A percentile compares a stretch with the other conserved stretches of the same genome.
These are phyloP conservation scores for Torulaspora indica DNA, from an alignment of 805 yeast genomes.

Conservation along the genomic window DNA sequence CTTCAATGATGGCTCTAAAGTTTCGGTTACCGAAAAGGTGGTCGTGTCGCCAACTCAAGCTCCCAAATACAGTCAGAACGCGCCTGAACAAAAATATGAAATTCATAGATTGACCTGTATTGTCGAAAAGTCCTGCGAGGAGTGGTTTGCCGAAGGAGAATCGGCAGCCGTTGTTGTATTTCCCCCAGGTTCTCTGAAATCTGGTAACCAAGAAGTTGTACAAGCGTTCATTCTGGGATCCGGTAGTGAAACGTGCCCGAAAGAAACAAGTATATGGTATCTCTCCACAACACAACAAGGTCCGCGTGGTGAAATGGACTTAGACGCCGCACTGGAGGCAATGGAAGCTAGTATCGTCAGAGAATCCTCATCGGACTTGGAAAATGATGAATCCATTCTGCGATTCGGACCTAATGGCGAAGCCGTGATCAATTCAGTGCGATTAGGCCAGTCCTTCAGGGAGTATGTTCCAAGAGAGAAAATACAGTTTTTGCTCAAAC, in stretches of 20 bases:
- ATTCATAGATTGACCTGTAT: slow-evolving; percentile 74
- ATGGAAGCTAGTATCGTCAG: slow-evolving; percentile 77
- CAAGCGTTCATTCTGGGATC: slow-evolving; percentile 86
- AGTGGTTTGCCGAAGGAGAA: slow-evolving; percentile 88
- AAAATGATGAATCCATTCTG: slow-evolving; percentile 55
- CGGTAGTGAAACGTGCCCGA: slow-evolving; percentile 81
- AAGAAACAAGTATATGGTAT: slow-evolving; percentile 88
- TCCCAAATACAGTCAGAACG: slow-evolving; percentile 40
- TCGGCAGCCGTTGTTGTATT: slow-evolving; percentile 83
- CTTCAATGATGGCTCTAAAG: slow-evolving; percentile 69
- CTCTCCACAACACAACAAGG: slow-evolving; percentile 71
- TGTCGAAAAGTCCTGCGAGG: slow-evolving; percentile 80
- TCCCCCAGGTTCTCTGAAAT: slow-evolving; percentile 75
- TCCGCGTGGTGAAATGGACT: slow-evolving; percentile 64
- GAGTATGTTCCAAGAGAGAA: slow-evolving; percentile 80
- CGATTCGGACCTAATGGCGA: slow-evolving; percentile 53
- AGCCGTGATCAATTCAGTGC: slow-evolving; percentile 71
- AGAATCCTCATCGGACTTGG: slow-evolving; percentile 59
- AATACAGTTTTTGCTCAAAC: slow-evolving; percentile 54
- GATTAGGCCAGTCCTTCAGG: slow-evolving; percentile 78
- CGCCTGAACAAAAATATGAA: slow-evolving; percentile 47
- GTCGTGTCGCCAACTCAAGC: slow-evolving; percentile 71
- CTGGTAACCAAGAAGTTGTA: slow-evolving; percentile 65
- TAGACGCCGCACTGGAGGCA: slow-evolving; percentile 73
- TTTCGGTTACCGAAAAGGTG: slow-evolving; percentile 73